These are phyloP conservation scores for Penicillium mononematosum DNA, from an alignment of 495 filamentous ascomycete genomes.

Conservation along the genomic window DNA sequence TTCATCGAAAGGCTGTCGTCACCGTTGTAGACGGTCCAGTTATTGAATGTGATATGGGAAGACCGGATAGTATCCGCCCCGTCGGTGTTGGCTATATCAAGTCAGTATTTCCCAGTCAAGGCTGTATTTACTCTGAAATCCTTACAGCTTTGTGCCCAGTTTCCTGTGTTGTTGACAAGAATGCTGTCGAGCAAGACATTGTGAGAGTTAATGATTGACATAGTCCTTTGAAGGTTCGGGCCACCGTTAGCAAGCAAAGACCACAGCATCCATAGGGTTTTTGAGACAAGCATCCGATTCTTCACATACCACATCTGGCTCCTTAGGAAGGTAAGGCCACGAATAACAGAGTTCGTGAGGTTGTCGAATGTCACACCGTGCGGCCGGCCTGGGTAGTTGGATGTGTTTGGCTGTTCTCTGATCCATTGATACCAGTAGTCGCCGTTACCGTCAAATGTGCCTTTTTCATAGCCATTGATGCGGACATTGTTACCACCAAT, in stretches of 20 bases:
- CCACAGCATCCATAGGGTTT: background rate
- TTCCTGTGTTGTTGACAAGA: constrained; percentile 41
- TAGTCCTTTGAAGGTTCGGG: constrained; percentile 17
- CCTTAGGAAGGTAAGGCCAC: constrained; percentile 38
- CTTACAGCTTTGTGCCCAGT: constrained; percentile 21
- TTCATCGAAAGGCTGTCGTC: constrained; percentile 41
- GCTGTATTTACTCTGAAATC: too few relatives aligned
- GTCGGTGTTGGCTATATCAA: constrained; percentile 36
- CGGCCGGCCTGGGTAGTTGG: constrained; percentile 46
- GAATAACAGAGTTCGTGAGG: constrained; percentile 36
- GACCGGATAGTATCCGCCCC: constrained; percentile 38
- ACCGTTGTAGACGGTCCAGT: constrained; percentile 38
- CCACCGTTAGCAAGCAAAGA: background rate
- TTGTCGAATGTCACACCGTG: constrained; percentile 39
- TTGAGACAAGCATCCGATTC: background rate
- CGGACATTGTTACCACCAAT: constrained; percentile 45
- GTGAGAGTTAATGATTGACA: constrained; percentile 37
- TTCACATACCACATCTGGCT: constrained; percentile 46
- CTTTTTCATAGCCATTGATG: constrained; percentile 38
- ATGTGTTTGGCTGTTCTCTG: constrained; percentile 24
- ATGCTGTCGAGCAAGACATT: constrained; percentile 38
- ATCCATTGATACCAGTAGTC: constrained; percentile 43
- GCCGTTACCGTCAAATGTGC: constrained; percentile 47
- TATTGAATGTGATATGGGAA: constrained; percentile 33
- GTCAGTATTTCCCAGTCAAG: background rate